Evolutionary conservation across 2,329 filamentous ascomycete species (phyloP).

Genomic region (Blastomyces emzantsi): DNA sequence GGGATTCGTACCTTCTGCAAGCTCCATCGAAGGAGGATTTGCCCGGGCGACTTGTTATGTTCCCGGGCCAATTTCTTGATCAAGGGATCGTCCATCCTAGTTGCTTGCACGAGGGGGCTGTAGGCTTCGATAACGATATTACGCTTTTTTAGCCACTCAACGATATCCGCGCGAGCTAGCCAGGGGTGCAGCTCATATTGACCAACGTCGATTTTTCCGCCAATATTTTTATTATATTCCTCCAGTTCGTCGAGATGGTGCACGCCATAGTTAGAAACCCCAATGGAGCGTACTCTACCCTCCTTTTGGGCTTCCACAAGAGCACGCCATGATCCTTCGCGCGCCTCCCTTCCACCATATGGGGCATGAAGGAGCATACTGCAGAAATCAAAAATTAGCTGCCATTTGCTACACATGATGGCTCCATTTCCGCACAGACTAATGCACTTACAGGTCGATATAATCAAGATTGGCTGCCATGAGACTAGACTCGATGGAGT

Average conservation of each 20-base stretch:
- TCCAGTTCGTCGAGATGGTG: conserved; percentile 35
- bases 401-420: not conserved
- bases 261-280: conserved; percentile 35
- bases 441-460: conserved; percentile 49
- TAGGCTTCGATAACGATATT: conserved; percentile 53
- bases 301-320: conserved; percentile 33
- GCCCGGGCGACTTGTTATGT: conserved; percentile 49
- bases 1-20: conserved; percentile 42
- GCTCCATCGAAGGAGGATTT: conserved; percentile 54
- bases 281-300: conserved; percentile 31
- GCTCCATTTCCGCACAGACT: not conserved
- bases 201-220: conserved; percentile 68
- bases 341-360: conserved; percentile 30
- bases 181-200: conserved; percentile 90
- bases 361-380: conserved; percentile 35
- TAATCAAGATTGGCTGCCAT: conserved; percentile 55
- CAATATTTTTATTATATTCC: conserved; percentile 33
- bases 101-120: conserved; percentile 39
- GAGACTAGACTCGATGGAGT: conserved; percentile 55
- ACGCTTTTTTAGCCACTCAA: conserved; percentile 61
- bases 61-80: conserved; percentile 46
- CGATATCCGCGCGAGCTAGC: conserved; percentile 70
- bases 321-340: conserved; percentile 34
- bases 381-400: not conserved
- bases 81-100: conserved; percentile 44